These are phyloP conservation scores for Bolboschoenoplectus hybrid DNA, from an alignment of 202 grass and related monocot genomes.

Conservation along the genomic window DNA sequence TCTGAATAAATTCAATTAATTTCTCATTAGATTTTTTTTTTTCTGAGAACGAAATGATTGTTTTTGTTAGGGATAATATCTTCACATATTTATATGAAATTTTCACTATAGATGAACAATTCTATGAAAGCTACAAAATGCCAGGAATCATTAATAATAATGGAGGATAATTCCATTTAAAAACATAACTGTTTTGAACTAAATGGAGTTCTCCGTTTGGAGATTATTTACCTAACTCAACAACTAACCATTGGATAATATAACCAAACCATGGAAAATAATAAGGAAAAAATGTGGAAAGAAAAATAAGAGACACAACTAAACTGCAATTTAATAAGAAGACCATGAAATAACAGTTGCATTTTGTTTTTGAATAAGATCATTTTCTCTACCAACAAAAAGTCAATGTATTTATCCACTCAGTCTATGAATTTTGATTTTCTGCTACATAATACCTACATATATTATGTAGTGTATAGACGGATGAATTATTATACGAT, in stretches of 20 bases:
- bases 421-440: no score
- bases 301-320: neutral
- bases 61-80: neutral
- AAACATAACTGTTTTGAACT: no score
- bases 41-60: neutral
- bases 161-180: neutral
- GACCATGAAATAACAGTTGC: conserved; percentile 1
- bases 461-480: no score
- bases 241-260: neutral
- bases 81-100: neutral
- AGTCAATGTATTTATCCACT: neutral
- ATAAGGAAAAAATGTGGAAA: neutral
- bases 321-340: conserved; percentile 18
- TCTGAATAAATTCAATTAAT: neutral
- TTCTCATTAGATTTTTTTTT: neutral
- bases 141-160: neutral
- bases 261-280: neutral
- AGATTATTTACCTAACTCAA: neutral
- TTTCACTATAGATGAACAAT: neutral
- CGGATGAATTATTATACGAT: no score
- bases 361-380: neutral
- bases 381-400: neutral
- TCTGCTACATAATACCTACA: no score
- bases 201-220: neutral
- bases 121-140: neutral